These are phyloP conservation scores for Scolecobasidium constrictum DNA, from an alignment of 2,329 filamentous ascomycete genomes.

Conservation along the genomic window DNA sequence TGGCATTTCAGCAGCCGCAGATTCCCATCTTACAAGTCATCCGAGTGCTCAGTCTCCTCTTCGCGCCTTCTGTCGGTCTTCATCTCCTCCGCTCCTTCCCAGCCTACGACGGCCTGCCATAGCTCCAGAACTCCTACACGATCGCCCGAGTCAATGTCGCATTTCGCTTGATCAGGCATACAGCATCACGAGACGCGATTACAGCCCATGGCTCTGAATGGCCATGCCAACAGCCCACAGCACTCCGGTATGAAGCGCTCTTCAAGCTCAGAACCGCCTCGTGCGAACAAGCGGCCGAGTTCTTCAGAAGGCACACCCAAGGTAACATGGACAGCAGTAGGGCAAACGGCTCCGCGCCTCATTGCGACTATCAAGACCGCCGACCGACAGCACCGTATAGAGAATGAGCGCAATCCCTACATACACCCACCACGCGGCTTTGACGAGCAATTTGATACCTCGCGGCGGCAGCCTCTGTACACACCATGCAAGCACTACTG, in stretches of 20 bases:
- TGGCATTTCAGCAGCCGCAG: too few relatives aligned
- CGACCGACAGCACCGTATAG: constrained; percentile 16
- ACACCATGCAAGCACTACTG: constrained; percentile 7
- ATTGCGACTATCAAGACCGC: constrained; percentile 23
- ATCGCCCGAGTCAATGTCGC: too few relatives aligned
- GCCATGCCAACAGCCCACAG: not conserved
- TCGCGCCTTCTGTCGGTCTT: too few relatives aligned
- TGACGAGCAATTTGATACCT: constrained; percentile 6
- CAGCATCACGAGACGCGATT: too few relatives aligned
- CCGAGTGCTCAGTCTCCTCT: too few relatives aligned
- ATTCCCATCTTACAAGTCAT: too few relatives aligned
- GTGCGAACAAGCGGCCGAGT: not conserved
- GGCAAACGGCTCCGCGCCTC: constrained; percentile 40
- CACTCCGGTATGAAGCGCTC: not conserved
- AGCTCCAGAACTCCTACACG: too few relatives aligned
- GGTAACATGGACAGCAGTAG: constrained; percentile 14
- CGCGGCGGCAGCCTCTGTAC: not conserved
- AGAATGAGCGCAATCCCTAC: constrained; percentile 8
- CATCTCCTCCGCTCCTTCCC: too few relatives aligned
- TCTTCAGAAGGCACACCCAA: not conserved
- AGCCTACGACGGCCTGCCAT: too few relatives aligned
- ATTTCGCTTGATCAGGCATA: too few relatives aligned
- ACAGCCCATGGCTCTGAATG: not conserved
- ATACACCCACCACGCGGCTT: constrained; percentile 9
- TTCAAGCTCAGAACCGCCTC: not conserved